A percentile compares a stretch with the other conserved stretches of the same genome.
phyloP scores from a whole-genome alignment of 129 eudicot genomes.

The Flaveria sonorensis region DNA sequence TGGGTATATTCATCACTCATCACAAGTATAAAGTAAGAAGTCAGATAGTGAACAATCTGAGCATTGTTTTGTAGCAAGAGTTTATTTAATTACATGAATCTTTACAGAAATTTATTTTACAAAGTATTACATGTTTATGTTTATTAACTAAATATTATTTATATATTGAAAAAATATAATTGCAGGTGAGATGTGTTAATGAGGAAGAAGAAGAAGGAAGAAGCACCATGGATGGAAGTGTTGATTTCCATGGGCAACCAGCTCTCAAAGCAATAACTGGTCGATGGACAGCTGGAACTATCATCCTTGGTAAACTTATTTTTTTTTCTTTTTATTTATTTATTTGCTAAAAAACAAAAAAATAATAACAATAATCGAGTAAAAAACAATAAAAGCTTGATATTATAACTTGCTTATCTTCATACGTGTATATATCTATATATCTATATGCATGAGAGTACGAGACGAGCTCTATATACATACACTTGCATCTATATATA shows the following conservation, averaged over 20 bases:
- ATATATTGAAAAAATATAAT: neutral
- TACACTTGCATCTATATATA: neutral
- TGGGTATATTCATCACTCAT: too few relatives aligned
- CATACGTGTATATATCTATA: neutral
- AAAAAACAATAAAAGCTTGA: conserved; percentile 21
- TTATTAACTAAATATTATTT: neutral
- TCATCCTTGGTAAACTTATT: conserved; percentile 70
- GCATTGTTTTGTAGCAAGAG: neutral
- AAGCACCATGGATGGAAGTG: conserved; percentile 74
- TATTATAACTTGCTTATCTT: conserved; percentile 51
- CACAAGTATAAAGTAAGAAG: too few relatives aligned
- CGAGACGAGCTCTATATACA: conserved; percentile 31
- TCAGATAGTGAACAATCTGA: neutral
- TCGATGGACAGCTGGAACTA: conserved; percentile 81
- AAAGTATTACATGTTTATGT: too few relatives aligned
- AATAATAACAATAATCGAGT: neutral
- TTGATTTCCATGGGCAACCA: conserved; percentile 78
- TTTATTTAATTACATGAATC: neutral
- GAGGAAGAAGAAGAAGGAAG: conserved; percentile 42
- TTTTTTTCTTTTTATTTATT: neutral
- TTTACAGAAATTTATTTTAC: too few relatives aligned
- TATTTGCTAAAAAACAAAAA: conserved; percentile 21
- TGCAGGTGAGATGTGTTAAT: conserved; percentile 44
- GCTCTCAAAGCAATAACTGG: conserved; percentile 68
- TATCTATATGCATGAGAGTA: conserved; percentile 2